Evolutionary conservation across 192 early-diverging fungal species (phyloP).

Genomic region (Allomyces macrogynus): DNA sequence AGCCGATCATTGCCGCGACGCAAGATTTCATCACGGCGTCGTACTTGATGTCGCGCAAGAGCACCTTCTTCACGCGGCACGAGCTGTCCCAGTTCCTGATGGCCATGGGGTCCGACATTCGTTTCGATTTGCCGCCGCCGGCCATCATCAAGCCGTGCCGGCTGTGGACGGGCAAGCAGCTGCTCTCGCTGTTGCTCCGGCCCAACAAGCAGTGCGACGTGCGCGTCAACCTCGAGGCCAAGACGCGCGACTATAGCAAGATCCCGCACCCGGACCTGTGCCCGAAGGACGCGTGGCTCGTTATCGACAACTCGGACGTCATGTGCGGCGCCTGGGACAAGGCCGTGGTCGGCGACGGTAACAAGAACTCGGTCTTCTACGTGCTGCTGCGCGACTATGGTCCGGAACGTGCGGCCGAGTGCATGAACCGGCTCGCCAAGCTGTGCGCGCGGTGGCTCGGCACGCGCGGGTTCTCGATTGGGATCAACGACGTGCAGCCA

Average conservation of each 20-base stretch:
- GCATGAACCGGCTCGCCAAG: conserved; percentile 92
- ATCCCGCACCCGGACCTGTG: conserved; percentile 44
- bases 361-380: conserved; percentile 87
- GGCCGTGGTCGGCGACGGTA: conserved; percentile 86
- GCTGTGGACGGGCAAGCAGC: conserved; percentile 94
- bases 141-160: conserved; percentile 69
- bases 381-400: conserved; percentile 83
- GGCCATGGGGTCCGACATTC: conserved; percentile 67
- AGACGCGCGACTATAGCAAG: conserved; percentile 52
- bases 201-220: conserved; percentile 52
- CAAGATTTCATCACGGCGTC: conserved; percentile 99
- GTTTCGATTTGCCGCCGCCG: conserved; percentile 86
- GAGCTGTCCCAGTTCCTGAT: conserved; percentile 86
- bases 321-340: conserved; percentile 91
- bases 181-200: conserved; percentile 70
- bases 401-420: conserved; percentile 53
- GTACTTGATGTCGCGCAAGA: conserved; percentile 81
- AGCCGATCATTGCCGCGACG: conserved; percentile 93
- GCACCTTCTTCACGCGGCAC: conserved; percentile 82
- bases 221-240: conserved; percentile 74
- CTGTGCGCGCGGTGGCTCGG: conserved; percentile 78
- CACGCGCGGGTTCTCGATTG: conserved; percentile 93
- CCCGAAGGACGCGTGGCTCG: conserved; percentile 71
- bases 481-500: conserved; percentile 91
- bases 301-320: conserved; percentile 85